These are phyloP conservation scores for Opeltia flavorubescens DNA, from an alignment of 495 filamentous ascomycete species.

Conservation along the genomic window DNA sequence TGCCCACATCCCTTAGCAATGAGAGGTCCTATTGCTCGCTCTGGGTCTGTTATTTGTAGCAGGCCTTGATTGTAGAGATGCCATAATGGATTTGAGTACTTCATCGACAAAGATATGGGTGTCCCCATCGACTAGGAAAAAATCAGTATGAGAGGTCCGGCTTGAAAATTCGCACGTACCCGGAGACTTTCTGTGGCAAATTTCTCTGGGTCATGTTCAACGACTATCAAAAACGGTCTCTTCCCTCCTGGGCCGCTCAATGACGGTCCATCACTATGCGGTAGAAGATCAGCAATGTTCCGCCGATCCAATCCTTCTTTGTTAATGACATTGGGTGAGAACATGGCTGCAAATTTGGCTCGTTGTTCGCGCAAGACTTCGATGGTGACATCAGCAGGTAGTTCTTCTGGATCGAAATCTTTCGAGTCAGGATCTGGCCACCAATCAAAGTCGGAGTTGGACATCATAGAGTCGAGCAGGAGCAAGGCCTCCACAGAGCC, in stretches of 20 bases:
- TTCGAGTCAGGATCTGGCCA: slow-evolving; percentile 44
- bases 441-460: slow-evolving; percentile 43
- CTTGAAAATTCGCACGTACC: slow-evolving; percentile 17
- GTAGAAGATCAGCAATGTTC: slow-evolving; percentile 34
- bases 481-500: slow-evolving; percentile 32
- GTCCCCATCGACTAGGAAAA: slow-evolving; percentile 25
- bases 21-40: slow-evolving; percentile 30
- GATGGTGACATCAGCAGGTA: slow-evolving; percentile 30
- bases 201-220: slow-evolving; percentile 45
- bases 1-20: slow-evolving; percentile 42
- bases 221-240: slow-evolving; percentile 35
- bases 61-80: slow-evolving; percentile 42
- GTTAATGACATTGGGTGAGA: slow-evolving; percentile 41
- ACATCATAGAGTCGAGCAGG: slow-evolving; percentile 48
- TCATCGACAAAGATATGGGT: slow-evolving; percentile 29
- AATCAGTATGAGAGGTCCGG: slow-evolving; percentile 3
- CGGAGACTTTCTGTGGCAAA: slow-evolving; percentile 38
- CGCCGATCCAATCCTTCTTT: slow-evolving; percentile 40
- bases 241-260: slow-evolving; percentile 26
- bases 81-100: slow-evolving; percentile 43
- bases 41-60: slow-evolving; percentile 26
- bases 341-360: slow-evolving; percentile 24
- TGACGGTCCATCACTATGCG: slow-evolving; percentile 30
- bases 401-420: slow-evolving; percentile 26
- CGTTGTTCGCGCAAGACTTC: slow-evolving; percentile 33